These are phyloP conservation scores for Oehlia diaphana DNA, from an alignment of 192 early-diverging fungal genomes.

Conservation along the genomic window DNA sequence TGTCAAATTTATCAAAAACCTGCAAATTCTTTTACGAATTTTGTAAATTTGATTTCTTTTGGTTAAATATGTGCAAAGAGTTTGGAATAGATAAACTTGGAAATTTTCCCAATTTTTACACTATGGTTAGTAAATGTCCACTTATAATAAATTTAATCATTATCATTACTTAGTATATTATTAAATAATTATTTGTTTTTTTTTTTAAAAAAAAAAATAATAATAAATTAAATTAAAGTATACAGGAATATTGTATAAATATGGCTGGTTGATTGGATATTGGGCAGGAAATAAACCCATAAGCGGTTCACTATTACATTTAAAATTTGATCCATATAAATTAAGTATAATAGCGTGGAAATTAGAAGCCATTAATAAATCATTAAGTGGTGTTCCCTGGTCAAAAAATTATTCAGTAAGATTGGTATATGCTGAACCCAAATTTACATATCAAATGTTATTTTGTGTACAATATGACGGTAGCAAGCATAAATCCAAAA, in stretches of 20 bases:
- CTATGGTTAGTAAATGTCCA: background rate
- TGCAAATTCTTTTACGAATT: background rate
- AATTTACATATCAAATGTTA: background rate
- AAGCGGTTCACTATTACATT: background rate
- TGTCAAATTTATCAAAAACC: background rate
- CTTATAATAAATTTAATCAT: no score
- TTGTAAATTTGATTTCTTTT: background rate
- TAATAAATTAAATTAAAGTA: background rate
- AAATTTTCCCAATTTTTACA: background rate
- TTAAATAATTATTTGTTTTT: background rate
- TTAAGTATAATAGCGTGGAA: background rate
- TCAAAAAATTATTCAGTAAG: background rate
- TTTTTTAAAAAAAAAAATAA: background rate
- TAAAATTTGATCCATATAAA: background rate
- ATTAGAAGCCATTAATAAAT: background rate
- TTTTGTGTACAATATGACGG: background rate
- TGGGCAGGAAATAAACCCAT: background rate
- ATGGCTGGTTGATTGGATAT: background rate
- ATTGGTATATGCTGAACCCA: background rate
- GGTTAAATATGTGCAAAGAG: background rate
- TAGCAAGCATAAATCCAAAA: background rate
- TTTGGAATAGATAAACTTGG: background rate
- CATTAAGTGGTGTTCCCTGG: background rate
- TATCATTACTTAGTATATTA: no score
- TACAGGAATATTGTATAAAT: background rate